Evolutionary conservation across 2,329 filamentous ascomycete species (phyloP), one percentile per base, ranked within the genome.

Genomic region (Aquanectria penicillioides): DNA sequence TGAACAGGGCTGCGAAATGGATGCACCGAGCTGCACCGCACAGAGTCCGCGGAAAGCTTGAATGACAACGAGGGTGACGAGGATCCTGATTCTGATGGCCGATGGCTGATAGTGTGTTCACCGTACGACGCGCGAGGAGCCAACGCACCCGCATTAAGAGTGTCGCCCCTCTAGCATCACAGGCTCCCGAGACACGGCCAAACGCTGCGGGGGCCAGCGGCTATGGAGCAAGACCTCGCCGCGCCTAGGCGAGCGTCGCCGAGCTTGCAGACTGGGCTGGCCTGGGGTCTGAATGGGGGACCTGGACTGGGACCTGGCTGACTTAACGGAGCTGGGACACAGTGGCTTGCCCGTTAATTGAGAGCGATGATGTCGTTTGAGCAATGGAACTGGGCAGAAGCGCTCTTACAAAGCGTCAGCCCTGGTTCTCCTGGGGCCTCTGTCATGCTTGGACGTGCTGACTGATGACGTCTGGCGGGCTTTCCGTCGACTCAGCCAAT

Each of bases 391-490:
- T 17, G 25, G 33, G 33, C 23, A 28, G 33, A 49, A 49, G 33
- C 22, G 4, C 22, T 29, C 28, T 48, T 34, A 56, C 52, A 49
- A 48, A 56, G 51, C 51, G 5, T 15, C 34, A 28, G 15, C 13
- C 9, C n/a, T 18, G 38, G n/a, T n/a, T n/a, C n/a, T n/a, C n/a
- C n/a, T n/a, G n/a, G n/a, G n/a, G n/a, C n/a, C 29, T 25, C 11
- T 33, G 37, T 44, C 23, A 38, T 43, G 17, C 50, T 28, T 46
- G 26, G 20, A 46, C 15, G 31, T 40, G 33, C 41, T 54, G 26
- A 54, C 34, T 53, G 48, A 53, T 58, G 55, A 58, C 48, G 48
- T 53, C 28, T n/a, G 8, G 25, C 17, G 28, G 29, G 20, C 15
- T 28, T 20, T 9, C 13, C 17, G 6, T 37, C 7, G 20, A 37